Evolutionary conservation across 768 basidiomycete species (phyloP), one percentile per base, ranked within the genome.

Genomic region (Auriscalpium orientale): DNA sequence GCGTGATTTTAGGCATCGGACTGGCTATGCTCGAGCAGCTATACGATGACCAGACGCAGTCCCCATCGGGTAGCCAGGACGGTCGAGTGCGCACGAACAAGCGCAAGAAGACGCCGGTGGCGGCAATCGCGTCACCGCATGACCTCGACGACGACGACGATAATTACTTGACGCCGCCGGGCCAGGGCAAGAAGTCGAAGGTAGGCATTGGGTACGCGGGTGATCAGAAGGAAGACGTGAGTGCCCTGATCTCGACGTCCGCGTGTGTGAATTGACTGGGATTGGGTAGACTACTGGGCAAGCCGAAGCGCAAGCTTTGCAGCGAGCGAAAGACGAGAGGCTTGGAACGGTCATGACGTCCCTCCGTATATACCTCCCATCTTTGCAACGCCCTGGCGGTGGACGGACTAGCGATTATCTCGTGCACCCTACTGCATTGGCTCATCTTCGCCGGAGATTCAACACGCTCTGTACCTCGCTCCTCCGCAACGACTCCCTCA

Each of bases 151-250:
- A 84, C 3, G 83, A 84, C 2, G 84, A 85, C 58, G 75, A 76
- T 53, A 61, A 70, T 37, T 81, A 79, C 51, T 71, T 71, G 57
- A 76, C 70, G 62, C 70, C 60, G 34, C 62, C 71, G 33, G 69
- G 70, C 1, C 68, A 71, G 37, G 82, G 80, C 38, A 85, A 83
- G 72, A 91, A 86, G 66, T 73, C 77, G 13, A 88, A 87, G 62
- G 83, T 85, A 37, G 94, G 95, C 0, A 84, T 79, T 18, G 95
- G 95, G 11, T 98, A 97, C 71, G 91, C 87, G 21, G 93, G 94
- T 7, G 81, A 84, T 57, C 76, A 76, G 37, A 80, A 80, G 56
- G 95, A 97, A 72, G 92, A 97, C 73, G 92, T 93, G 68, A 74
- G 89, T 74, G 5, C 21, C 45, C 55, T 47, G 20, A 10, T 45